Evolutionary conservation across 441 rosid genomes (phyloP).

Genomic region (Omphalea diandra): DNA sequence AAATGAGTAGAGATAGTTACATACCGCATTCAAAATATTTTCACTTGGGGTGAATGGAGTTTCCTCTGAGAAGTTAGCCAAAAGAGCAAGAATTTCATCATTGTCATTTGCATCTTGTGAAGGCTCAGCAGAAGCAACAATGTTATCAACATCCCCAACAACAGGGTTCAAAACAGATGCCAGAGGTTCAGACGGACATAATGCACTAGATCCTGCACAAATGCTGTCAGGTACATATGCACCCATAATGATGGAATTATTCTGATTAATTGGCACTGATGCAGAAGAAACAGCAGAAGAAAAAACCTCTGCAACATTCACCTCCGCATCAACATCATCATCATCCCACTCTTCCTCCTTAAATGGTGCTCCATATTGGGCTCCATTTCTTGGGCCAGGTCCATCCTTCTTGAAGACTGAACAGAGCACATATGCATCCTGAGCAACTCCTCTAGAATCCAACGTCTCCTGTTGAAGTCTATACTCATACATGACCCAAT

Average conservation of each 20-base stretch:
- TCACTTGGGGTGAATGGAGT: not conserved
- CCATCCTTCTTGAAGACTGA: slow-evolving; percentile 69
- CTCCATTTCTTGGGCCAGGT: slow-evolving; percentile 78
- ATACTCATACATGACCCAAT: slow-evolving; percentile 92
- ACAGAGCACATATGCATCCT: slow-evolving; percentile 63
- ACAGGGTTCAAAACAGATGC: not conserved
- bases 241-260: slow-evolving; percentile 21
- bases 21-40: not conserved
- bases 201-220: slow-evolving; percentile 25
- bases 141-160: not conserved
- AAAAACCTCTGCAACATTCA: not conserved
- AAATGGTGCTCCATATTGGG: slow-evolving; percentile 88
- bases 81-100: slow-evolving; percentile 15
- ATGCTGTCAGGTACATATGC: slow-evolving; percentile 18
- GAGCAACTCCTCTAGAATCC: slow-evolving; percentile 42
- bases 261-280: slow-evolving; percentile 10
- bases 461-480: slow-evolving; percentile 51
- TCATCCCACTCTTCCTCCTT: slow-evolving; percentile 81
- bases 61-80: slow-evolving; percentile 17
- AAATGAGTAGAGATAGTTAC: not conserved
- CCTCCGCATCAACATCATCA: slow-evolving; percentile 24
- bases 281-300: slow-evolving; percentile 1
- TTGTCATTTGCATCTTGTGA: not conserved
- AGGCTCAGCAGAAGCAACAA: not conserved
- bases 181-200: slow-evolving; percentile 18